phyloP scores from a whole-genome alignment of 2,329 filamentous ascomycete genomes.

The Trichoderma breve region DNA sequence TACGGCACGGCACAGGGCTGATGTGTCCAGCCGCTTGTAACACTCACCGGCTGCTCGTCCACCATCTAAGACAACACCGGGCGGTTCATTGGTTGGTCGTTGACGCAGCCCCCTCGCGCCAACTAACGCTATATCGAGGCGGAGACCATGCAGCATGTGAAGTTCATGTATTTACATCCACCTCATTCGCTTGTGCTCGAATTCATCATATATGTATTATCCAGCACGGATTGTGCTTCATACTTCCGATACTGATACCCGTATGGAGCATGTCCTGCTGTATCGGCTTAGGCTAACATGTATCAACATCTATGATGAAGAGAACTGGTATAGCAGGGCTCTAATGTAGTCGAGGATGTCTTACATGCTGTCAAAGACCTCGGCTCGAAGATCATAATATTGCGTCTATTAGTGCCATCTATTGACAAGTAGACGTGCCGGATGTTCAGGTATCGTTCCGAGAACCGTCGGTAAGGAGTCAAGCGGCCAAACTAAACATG shows the following conservation, averaged over 20 bases:
- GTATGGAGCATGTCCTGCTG: neutral
- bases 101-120: neutral
- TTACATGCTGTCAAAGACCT: neutral
- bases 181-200: neutral
- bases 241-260: neutral
- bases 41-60: neutral
- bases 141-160: neutral
- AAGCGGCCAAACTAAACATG: neutral
- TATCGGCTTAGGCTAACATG: neutral
- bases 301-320: neutral
- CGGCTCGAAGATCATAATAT: neutral
- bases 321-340: neutral
- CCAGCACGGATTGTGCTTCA: neutral
- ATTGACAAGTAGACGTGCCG: neutral
- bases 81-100: neutral
- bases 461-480: neutral
- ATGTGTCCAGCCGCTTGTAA: neutral
- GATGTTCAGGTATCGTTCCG: neutral
- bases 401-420: neutral
- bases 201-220: neutral
- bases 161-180: neutral
- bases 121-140: neutral
- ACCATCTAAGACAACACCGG: neutral
- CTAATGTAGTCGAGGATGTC: neutral
- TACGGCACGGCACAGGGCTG: neutral